Percentiles rank a stretch among this genome's conserved stretches.
These are phyloP conservation scores for Penicillium sp. DNA, from an alignment of 2,329 filamentous ascomycete genomes.

Conservation along the genomic window DNA sequence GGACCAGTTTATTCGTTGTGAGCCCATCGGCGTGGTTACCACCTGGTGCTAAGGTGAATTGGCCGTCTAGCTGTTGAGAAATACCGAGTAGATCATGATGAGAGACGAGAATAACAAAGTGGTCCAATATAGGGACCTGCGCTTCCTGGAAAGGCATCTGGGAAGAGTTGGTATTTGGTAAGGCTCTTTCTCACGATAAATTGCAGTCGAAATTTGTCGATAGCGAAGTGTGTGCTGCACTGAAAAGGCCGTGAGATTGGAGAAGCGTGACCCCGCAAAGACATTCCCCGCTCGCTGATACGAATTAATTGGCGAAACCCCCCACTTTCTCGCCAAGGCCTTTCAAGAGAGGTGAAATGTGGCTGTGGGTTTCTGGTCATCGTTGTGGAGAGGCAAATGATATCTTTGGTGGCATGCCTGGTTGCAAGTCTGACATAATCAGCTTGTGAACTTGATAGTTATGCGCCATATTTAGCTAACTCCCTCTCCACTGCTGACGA, in stretches of 20 bases:
- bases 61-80: constrained; percentile 5
- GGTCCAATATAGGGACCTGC: neutral
- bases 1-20: constrained; percentile 22
- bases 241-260: neutral
- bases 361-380: too few relatives aligned
- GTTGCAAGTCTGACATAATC: too few relatives aligned
- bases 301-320: neutral
- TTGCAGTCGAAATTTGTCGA: neutral
- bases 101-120: neutral
- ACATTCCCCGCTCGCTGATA: neutral
- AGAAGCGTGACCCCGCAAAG: neutral
- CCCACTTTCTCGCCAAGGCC: neutral
- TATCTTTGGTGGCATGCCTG: too few relatives aligned
- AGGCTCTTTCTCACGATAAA: neutral
- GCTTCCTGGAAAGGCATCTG: neutral
- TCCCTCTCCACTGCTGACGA: too few relatives aligned
- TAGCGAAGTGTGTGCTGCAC: too few relatives aligned
- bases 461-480: too few relatives aligned
- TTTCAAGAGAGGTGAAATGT: too few relatives aligned
- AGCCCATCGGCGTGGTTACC: constrained; percentile 22
- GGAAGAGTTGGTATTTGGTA: neutral
- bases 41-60: constrained; percentile 18
- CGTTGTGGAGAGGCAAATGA: too few relatives aligned
- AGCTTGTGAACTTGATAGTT: too few relatives aligned
- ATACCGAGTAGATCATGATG: neutral